phyloP scores from a whole-genome alignment of 768 basidiomycete genomes.

The Boletales sp. region DNA sequence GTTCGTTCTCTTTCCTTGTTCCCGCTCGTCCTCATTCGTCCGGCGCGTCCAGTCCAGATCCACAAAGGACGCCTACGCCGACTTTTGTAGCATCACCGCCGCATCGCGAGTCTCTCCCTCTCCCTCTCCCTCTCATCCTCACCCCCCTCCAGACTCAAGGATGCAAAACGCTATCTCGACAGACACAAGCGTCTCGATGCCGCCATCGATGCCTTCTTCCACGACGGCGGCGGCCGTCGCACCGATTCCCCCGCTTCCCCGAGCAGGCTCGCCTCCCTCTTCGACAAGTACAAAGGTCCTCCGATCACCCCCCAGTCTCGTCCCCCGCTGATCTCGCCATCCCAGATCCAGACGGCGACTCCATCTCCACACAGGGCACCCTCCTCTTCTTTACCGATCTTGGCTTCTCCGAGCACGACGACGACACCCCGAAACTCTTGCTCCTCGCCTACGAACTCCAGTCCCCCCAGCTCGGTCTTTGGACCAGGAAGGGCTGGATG shows the following conservation, averaged over 20 bases:
- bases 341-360: slow-evolving; percentile 42
- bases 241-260: slow-evolving; percentile 20
- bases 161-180: slow-evolving; percentile 67
- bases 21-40: too few relatives aligned
- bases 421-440: slow-evolving; percentile 73
- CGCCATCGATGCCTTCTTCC: slow-evolving; percentile 74
- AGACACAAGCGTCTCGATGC: slow-evolving; percentile 66
- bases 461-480: slow-evolving; percentile 69
- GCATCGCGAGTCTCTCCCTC: slow-evolving; percentile 48
- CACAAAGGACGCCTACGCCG: slow-evolving; percentile 44
- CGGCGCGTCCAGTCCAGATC: slow-evolving; percentile 23
- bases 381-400: slow-evolving; percentile 56
- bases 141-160: slow-evolving; percentile 34
- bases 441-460: slow-evolving; percentile 80
- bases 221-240: slow-evolving; percentile 32
- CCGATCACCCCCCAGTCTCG: neutral
- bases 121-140: neutral
- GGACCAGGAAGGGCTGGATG: slow-evolving; percentile 67
- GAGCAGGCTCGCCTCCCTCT: slow-evolving; percentile 53
- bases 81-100: slow-evolving; percentile 68
- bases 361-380: slow-evolving; percentile 78
- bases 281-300: slow-evolving; percentile 67
- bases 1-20: slow-evolving; percentile 14
- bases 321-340: neutral
- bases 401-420: slow-evolving; percentile 27